These are phyloP conservation scores for Infundibulicybe gibba DNA, from an alignment of 768 basidiomycete species.

Conservation along the genomic window DNA sequence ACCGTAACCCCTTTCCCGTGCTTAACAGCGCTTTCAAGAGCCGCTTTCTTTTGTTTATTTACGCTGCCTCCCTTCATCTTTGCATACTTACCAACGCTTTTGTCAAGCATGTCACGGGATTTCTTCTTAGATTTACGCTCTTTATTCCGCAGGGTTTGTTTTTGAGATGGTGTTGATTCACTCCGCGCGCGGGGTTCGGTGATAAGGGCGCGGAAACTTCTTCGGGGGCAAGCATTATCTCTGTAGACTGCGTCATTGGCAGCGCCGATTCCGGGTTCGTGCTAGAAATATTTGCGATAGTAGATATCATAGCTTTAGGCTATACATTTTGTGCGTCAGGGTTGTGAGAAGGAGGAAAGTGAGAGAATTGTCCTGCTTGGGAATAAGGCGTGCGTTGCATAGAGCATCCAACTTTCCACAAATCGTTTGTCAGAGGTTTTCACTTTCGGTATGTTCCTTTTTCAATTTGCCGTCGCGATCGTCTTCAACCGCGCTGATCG, in stretches of 20 bases:
- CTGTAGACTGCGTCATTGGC: slow-evolving; percentile 72
- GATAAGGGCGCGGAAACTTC: slow-evolving; percentile 73
- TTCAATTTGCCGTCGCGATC: slow-evolving; percentile 86
- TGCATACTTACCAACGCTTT: slow-evolving; percentile 61
- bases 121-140: slow-evolving; percentile 70
- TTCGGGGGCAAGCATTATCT: slow-evolving; percentile 89
- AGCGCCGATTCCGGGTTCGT: slow-evolving; percentile 87
- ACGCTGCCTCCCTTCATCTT: slow-evolving; percentile 51
- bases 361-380: slow-evolving; percentile 70
- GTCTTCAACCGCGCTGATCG: slow-evolving; percentile 51
- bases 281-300: slow-evolving; percentile 77
- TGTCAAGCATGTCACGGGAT: slow-evolving; percentile 60
- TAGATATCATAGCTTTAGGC: slow-evolving; percentile 88
- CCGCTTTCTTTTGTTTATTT: slow-evolving; percentile 83
- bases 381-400: slow-evolving; percentile 92
- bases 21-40: slow-evolving; percentile 79
- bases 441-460: slow-evolving; percentile 88
- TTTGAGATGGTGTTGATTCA: slow-evolving; percentile 85
- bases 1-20: slow-evolving; percentile 84
- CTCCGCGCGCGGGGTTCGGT: slow-evolving; percentile 59
- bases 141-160: slow-evolving; percentile 64
- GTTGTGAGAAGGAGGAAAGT: neutral
- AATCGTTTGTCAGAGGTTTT: slow-evolving; percentile 79
- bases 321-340: slow-evolving; percentile 23
- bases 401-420: slow-evolving; percentile 89